Conservation (phyloP, 2,329 filamentous ascomycete genomes). For the Bipolaris cookei region DNA sequence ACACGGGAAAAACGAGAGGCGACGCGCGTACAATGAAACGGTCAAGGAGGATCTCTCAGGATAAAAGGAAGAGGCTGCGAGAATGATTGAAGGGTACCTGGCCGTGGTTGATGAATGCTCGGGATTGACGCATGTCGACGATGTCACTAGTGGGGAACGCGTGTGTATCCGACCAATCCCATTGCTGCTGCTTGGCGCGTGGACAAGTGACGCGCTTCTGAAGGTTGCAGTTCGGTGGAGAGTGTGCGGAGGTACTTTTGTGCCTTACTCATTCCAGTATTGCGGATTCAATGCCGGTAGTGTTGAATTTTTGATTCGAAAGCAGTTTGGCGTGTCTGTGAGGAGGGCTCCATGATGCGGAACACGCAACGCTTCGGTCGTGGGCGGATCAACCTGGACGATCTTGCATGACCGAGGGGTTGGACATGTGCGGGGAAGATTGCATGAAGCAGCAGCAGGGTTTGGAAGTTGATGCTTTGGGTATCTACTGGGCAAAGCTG, state of each 20-base stretch:
- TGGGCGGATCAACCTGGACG: not conserved
- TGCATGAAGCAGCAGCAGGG: no score
- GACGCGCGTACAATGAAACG: not conserved
- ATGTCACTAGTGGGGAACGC: slow-evolving; percentile 31
- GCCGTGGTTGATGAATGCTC: slow-evolving; percentile 16
- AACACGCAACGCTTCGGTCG: not conserved
- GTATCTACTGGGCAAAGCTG: not conserved
- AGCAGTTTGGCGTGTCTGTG: not conserved
- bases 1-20: not conserved
- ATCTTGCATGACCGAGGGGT: not conserved
- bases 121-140: slow-evolving; percentile 18
- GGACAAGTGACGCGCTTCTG: slow-evolving; percentile 8
- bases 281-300: not conserved
- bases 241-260: not conserved
- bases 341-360: not conserved
- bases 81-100: slow-evolving; percentile 6
- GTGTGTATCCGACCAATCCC: slow-evolving; percentile 29
- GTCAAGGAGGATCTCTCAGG: not conserved
- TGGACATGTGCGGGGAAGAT: no score
- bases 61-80: slow-evolving; percentile 1
- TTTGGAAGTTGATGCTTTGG: not conserved
- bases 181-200: slow-evolving; percentile 15
- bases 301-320: not conserved
- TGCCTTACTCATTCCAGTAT: not conserved
- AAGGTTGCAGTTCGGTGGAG: not conserved